Base-by-base conservation (phyloP, 768 basidiomycete genomes). In the Amanita subjunquillea region DNA sequence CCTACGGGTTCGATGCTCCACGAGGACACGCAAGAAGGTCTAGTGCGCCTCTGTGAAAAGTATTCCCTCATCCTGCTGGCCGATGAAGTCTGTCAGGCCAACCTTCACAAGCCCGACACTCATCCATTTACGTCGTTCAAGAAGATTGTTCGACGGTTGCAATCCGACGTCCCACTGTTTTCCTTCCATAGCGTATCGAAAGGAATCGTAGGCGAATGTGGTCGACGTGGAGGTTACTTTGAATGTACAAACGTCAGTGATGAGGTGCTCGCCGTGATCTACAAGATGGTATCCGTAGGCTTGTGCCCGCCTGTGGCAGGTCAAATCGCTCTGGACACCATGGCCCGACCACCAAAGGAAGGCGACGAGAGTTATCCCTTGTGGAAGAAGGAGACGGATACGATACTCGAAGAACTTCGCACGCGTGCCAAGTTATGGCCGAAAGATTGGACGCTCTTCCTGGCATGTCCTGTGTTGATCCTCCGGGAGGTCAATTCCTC, bases 161-260 rank as follows among this genome's bases (percentile, higher is more conserved):
- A 78, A 49, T 87, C 85, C n/a, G 75, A 80, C 52, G 69, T 93
- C 53, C 82, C 90, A 41, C 82, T 99, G 64, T 74, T 99, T 50
- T 93, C 90, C 42, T 97, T 96, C 83, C 95, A 99, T 72, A 92
- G 89, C 51, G 95, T 95, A 65, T 94, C 91, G 52, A 98, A 98
- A 68, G 95, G 95, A 50, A 90, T 96, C 56, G 80, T 80, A 34
- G 95, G 95, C 55, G 95, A 99, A 69, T 99, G 96, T 65, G 95
- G 96, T 2, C 77, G 95, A n/a, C 79, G 96, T 45, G 95, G 95
- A 30, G 95, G 94, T 2, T 99, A 96, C 74, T 93, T 95, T 60
- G 95, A 99, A 69, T 82, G 85, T 64, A 77, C 79, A 55, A 98
- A 98, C 69, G 70, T 99, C 58, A 63, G 74, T 10, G 73, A 82